These are phyloP conservation scores for Pharnaceum exiguum DNA, from an alignment of 148 eudicot genomes.

Conservation along the genomic window DNA sequence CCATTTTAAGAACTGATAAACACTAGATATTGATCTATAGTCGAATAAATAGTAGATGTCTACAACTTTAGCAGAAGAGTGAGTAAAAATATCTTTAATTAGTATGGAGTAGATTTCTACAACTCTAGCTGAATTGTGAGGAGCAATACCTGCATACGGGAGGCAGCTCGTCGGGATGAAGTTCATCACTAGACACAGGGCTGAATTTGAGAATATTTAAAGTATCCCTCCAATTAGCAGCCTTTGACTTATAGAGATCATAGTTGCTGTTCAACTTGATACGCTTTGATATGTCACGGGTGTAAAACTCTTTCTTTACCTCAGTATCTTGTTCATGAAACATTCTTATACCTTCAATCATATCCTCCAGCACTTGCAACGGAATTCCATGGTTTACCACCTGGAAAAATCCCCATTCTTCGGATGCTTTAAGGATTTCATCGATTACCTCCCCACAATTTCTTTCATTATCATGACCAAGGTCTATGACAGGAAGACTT, in stretches of 20 bases:
- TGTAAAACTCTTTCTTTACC: conserved; percentile 31
- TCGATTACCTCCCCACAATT: conserved; percentile 2
- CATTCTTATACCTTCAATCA: conserved; percentile 27
- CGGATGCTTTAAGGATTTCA: conserved; percentile 22
- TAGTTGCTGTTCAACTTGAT: conserved; percentile 27
- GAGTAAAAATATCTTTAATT: too few species aligned
- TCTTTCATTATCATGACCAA: background rate
- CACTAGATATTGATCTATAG: too few species aligned
- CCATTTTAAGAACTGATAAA: too few species aligned
- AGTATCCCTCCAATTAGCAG: conserved; percentile 54
- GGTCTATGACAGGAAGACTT: conserved; percentile 30
- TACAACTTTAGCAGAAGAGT: too few species aligned
- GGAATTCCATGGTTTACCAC: conserved; percentile 46
- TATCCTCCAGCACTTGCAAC: conserved; percentile 17
- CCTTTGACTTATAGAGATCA: conserved; percentile 27
- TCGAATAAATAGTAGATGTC: too few species aligned
- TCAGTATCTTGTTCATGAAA: conserved; percentile 44
- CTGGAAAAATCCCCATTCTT: conserved; percentile 47
- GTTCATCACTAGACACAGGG: background rate
- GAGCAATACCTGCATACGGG: conserved; percentile 6
- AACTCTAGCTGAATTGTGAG: too few species aligned
- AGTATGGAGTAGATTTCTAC: too few species aligned
- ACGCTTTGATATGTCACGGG: conserved; percentile 18
- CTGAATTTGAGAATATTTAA: conserved; percentile 18
- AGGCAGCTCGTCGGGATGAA: conserved; percentile 14